These are phyloP conservation scores for Phaffia rhodozyma DNA, from an alignment of 1,284 basidiomycete genomes.

Conservation along the genomic window DNA sequence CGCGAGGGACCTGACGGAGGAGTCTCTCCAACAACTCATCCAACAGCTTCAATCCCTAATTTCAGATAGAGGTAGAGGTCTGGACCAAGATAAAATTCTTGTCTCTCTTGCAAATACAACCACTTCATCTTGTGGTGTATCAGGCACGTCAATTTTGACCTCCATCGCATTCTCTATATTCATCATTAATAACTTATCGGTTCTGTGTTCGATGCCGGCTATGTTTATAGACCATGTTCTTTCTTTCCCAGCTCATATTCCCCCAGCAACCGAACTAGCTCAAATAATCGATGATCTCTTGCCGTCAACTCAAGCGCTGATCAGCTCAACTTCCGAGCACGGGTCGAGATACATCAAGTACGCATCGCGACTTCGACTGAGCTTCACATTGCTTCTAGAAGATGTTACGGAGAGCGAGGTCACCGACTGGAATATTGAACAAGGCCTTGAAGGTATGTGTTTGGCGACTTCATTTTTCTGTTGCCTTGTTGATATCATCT, in stretches of 20 bases:
- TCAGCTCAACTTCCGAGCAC: constrained; percentile 26
- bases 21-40: too few species aligned
- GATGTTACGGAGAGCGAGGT: constrained; percentile 58
- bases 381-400: constrained; percentile 77
- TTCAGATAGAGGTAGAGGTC: too few species aligned
- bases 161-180: too few species aligned
- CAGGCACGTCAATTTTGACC: too few species aligned
- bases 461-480: constrained; percentile 5
- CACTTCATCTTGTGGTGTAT: too few species aligned
- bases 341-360: constrained; percentile 53
- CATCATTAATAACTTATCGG: too few species aligned
- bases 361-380: constrained; percentile 60
- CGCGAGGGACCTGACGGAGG: too few species aligned
- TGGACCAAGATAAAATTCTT: too few species aligned
- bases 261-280: constrained; percentile 10
- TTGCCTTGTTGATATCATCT: background rate
- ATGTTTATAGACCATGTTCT: background rate
- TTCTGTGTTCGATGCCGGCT: too few species aligned
- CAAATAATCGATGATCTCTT: constrained; percentile 45
- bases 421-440: constrained; percentile 57
- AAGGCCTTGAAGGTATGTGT: constrained; percentile 50
- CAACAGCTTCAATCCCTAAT: too few species aligned
- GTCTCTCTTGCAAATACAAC: too few species aligned
- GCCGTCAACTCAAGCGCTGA: constrained; percentile 27
- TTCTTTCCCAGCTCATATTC: background rate